These are phyloP conservation scores for Leccinum sublutescens DNA, from an alignment of 768 basidiomycete genomes.

Conservation along the genomic window DNA sequence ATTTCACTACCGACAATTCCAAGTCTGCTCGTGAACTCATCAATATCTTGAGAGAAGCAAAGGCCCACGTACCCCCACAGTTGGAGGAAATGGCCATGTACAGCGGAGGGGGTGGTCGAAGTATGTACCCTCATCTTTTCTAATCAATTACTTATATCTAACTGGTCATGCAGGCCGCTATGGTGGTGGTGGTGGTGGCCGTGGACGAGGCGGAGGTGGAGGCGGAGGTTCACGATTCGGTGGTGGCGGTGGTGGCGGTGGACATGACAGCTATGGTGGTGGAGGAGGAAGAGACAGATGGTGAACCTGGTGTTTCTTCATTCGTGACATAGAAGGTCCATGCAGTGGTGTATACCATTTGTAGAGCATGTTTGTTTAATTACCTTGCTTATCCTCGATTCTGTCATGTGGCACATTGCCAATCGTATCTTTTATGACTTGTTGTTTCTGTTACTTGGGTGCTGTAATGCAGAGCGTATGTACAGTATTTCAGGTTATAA, in stretches of 20 bases:
- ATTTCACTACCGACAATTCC: conserved; percentile 95
- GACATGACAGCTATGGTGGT: conserved; percentile 23
- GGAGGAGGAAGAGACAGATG: conserved; percentile 23
- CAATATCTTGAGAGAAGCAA: conserved; percentile 82
- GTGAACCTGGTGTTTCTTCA: conserved; percentile 14
- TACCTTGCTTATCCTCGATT: background rate
- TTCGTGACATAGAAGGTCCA: conserved; percentile 20
- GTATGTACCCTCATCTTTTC: conserved; percentile 37
- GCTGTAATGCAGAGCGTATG: too few relatives aligned
- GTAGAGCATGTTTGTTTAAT: conserved; percentile 14
- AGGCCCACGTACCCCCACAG: conserved; percentile 81
- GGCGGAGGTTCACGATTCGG: conserved; percentile 22
- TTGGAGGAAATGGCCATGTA: conserved; percentile 92
- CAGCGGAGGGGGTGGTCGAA: conserved; percentile 74
- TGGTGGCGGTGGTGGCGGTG: conserved; percentile 27
- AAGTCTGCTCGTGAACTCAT: conserved; percentile 93
- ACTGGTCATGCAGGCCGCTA: conserved; percentile 54
- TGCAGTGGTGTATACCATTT: conserved; percentile 25
- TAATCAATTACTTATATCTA: background rate
- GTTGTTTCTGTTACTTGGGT: background rate
- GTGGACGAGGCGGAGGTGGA: conserved; percentile 23
- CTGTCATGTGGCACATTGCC: background rate
- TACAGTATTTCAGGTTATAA: too few relatives aligned
- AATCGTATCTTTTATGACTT: background rate
- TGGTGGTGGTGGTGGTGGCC: conserved; percentile 33